Evolutionary conservation across 2,329 filamentous ascomycete genomes (phyloP), one percentile per base, ranked within the genome.

Genomic region (Microsporum canis): DNA sequence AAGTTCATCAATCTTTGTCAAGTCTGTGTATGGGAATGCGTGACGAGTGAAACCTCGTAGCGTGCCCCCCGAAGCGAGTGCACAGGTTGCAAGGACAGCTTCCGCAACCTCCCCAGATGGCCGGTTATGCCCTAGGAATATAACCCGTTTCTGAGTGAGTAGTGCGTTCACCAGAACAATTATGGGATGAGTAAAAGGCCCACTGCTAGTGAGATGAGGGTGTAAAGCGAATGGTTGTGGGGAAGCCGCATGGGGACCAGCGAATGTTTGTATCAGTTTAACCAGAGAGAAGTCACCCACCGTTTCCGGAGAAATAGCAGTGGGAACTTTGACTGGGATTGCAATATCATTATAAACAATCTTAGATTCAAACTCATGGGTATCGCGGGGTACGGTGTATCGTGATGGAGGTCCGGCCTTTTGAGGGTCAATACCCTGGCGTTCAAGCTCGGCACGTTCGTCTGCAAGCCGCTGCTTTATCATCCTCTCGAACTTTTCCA

Each of bases 211-310:
- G 14, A 99, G 82, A 73, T 99, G 94, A 8, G 91, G 85, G 72
- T 99, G 94, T 49, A 91, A 79, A 3, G 87, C 77, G 71, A 97
- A 99, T 0, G 91, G 85, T 68, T 95, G 88, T 3, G 90, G 88
- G 7, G 87, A 83, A 68, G 90, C 87, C n/a, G 85, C 77, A 72
- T 97, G 92, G 17, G 88, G 81, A 8, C 86, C 85, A 49, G 89
- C 89, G 73, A 97, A 97, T 60, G 89, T 96, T 68, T 96, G 91
- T 66, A 99, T 96, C 60, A 99, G 84, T 73, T 97, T 97, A 76
- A 99, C 88, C 61, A 99, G 81, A 41, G 91, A 97, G 71, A 99
- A 99, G 75, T 99, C 94, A 64, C 94, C 94, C 14, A 99, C 94
- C 0, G 89, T 96, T 78, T 99, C 94, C 1, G 91, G 89, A 78